Evolutionary conservation across 768 basidiomycete genomes (phyloP).

Genomic region (Obba rivulosa): DNA sequence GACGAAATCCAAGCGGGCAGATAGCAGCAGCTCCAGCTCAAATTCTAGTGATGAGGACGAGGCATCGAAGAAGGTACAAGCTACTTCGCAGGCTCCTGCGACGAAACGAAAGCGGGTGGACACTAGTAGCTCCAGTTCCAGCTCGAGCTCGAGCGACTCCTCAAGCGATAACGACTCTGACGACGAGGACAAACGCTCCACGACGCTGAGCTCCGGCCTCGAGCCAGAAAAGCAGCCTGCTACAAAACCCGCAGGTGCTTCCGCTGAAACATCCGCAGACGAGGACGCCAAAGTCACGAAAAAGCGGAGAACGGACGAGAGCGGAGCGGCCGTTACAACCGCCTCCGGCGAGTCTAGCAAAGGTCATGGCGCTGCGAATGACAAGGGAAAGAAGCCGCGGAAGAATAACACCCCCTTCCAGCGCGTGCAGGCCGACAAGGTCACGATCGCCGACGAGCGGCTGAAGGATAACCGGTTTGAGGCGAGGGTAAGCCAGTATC

Average conservation of each 20-base stretch:
- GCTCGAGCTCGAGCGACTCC: neutral
- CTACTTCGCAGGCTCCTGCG: no score
- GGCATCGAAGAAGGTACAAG: neutral
- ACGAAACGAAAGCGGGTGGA: no score
- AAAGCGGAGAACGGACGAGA: slow-evolving; percentile 53
- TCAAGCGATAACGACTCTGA: slow-evolving; percentile 9
- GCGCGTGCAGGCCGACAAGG: slow-evolving; percentile 64
- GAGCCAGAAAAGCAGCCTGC: neutral
- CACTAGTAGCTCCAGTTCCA: neutral
- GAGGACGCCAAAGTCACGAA: slow-evolving; percentile 38
- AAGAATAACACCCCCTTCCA: slow-evolving; percentile 68
- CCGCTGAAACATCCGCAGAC: neutral
- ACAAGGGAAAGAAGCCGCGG: slow-evolving; percentile 25
- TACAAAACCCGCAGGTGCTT: neutral
- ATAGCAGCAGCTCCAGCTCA: no score
- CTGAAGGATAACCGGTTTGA: slow-evolving; percentile 75
- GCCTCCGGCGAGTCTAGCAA: slow-evolving; percentile 15
- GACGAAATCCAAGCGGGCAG: no score
- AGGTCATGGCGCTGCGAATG: slow-evolving; percentile 12
- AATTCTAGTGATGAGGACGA: neutral
- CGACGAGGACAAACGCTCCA: neutral
- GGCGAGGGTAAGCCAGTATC: slow-evolving; percentile 52
- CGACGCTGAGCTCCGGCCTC: neutral
- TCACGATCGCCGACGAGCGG: slow-evolving; percentile 41
- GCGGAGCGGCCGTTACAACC: slow-evolving; percentile 44